Conservation (phyloP, 2,329 filamentous ascomycete genomes). For the Neonectria coccinea region DNA sequence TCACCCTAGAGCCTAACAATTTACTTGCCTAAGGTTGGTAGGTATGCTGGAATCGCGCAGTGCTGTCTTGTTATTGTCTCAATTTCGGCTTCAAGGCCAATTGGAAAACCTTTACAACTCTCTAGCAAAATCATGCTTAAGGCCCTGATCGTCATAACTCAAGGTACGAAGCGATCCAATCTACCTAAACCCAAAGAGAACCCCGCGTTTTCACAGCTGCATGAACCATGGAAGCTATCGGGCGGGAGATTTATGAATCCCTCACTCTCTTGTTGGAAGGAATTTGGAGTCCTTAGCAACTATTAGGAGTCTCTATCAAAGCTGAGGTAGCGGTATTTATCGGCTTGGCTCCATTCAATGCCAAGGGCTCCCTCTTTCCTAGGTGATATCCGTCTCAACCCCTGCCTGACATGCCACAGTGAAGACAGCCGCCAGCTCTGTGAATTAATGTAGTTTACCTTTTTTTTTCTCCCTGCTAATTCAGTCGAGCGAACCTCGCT, state of each 20-base stretch:
- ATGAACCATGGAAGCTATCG: not conserved
- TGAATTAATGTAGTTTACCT: constrained; percentile 36
- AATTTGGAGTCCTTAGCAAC: constrained; percentile 1
- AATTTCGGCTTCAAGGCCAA: not conserved
- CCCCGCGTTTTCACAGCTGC: not conserved
- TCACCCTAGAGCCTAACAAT: no score
- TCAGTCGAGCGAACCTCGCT: constrained; percentile 21
- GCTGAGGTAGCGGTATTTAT: not conserved
- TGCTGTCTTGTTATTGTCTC: not conserved
- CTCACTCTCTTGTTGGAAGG: not conserved
- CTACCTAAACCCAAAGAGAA: not conserved
- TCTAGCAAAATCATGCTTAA: not conserved
- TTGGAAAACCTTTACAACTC: not conserved
- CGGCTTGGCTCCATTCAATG: constrained; percentile 10
- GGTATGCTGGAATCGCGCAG: not conserved
- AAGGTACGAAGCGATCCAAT: not conserved
- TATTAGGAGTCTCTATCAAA: constrained; percentile 3
- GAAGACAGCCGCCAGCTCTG: constrained; percentile 21
- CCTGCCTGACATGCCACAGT: constrained; percentile 20
- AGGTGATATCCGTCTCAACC: constrained; percentile 17
- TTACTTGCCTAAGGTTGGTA: no score
- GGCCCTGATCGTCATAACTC: not conserved
- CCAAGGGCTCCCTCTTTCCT: constrained; percentile 16
- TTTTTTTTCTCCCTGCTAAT: constrained; percentile 26
- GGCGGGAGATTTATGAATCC: not conserved